These are phyloP conservation scores for Ophiostoma sp. DNA, from an alignment of 2,329 filamentous ascomycete genomes.

Conservation along the genomic window DNA sequence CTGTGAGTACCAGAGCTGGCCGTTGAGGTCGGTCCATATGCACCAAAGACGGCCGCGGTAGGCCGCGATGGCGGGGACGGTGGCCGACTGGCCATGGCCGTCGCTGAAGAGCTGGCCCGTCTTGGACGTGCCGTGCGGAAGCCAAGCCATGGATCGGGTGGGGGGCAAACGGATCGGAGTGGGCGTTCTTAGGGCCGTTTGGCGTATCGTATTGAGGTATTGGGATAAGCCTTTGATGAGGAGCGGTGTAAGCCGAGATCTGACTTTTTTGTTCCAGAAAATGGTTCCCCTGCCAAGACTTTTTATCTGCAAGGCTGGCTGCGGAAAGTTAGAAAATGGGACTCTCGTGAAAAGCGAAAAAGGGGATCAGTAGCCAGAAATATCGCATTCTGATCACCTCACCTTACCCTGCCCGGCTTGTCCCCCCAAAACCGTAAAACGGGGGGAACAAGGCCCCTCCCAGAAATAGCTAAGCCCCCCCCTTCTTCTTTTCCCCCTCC, in stretches of 20 bases:
- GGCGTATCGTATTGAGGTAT: neutral
- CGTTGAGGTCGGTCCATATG: slow-evolving; percentile 39
- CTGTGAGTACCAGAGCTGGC: slow-evolving; percentile 38
- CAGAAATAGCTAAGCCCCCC: neutral
- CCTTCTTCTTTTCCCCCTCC: neutral
- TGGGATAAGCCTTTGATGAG: neutral
- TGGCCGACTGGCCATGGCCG: slow-evolving; percentile 36
- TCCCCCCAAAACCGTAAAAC: neutral
- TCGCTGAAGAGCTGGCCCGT: slow-evolving; percentile 34
- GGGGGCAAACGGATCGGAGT: neutral
- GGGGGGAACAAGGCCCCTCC: neutral
- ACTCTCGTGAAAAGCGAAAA: neutral
- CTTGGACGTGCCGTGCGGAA: slow-evolving; percentile 35
- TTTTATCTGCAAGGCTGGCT: slow-evolving; percentile 15
- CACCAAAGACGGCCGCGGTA: slow-evolving; percentile 42
- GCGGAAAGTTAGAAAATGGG: neutral
- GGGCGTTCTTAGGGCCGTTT: neutral
- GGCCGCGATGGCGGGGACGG: slow-evolving; percentile 38
- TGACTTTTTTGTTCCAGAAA: neutral
- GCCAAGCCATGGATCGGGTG: slow-evolving; percentile 33
- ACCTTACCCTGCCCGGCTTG: neutral
- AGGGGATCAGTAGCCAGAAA: neutral
- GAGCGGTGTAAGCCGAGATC: neutral
- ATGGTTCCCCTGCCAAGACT: slow-evolving; percentile 13
- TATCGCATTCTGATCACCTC: neutral